These are phyloP conservation scores for Colletotrichum simmondsii DNA, from an alignment of 2,329 filamentous ascomycete genomes.

Conservation along the genomic window DNA sequence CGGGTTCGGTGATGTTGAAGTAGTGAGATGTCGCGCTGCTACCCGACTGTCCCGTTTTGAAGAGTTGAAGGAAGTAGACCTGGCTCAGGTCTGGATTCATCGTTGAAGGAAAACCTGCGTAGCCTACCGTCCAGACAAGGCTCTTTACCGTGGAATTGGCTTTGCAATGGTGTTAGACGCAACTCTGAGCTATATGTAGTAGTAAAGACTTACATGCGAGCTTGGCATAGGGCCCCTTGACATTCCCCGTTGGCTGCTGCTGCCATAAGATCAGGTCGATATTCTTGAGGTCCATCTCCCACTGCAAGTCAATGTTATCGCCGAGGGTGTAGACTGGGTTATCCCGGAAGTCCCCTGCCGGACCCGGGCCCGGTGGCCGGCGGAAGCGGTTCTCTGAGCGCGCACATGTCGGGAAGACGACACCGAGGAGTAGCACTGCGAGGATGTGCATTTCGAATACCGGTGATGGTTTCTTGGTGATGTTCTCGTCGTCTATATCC, in stretches of 20 bases:
- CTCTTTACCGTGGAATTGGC: background rate
- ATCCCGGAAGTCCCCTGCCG: conserved; percentile 35
- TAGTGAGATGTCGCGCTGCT: background rate
- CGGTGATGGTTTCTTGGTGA: background rate
- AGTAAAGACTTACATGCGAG: background rate
- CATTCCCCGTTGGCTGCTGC: background rate
- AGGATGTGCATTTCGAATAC: background rate
- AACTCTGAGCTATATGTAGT: background rate
- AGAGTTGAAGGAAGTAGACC: conserved; percentile 4
- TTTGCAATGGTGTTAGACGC: background rate
- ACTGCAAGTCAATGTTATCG: conserved; percentile 39
- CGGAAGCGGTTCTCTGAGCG: conserved; percentile 4
- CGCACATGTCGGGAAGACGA: background rate
- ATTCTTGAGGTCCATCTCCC: conserved; percentile 34
- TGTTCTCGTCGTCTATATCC: background rate
- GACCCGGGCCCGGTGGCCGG: background rate
- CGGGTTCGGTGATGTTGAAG: conserved; percentile 3
- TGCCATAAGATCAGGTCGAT: background rate
- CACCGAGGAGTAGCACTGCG: background rate
- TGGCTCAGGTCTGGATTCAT: background rate
- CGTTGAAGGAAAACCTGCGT: background rate
- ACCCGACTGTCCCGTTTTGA: background rate
- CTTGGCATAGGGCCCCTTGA: background rate
- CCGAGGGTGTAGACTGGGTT: conserved; percentile 38
- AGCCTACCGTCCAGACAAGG: background rate